A percentile compares a stretch with the other conserved stretches of the same genome.
Evolutionary conservation across 2,329 filamentous ascomycete species (phyloP).

Genomic region (Lasiodiplodia sp.): DNA sequence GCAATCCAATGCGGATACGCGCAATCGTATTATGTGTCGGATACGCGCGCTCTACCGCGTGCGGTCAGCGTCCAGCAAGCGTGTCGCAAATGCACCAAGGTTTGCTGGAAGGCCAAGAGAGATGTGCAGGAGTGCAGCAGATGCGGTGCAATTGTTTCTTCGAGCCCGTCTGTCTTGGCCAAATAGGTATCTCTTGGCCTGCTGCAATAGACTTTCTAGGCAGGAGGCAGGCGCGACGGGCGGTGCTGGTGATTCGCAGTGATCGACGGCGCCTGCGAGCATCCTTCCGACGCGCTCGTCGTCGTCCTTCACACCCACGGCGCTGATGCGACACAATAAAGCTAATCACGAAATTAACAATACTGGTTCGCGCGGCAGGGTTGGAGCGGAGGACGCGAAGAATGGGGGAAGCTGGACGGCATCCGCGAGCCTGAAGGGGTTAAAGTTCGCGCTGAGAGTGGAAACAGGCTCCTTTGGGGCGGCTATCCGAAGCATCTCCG

Average conservation of each 20-base stretch:
- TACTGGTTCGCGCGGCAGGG: background rate
- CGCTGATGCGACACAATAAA: background rate
- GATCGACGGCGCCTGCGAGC: background rate
- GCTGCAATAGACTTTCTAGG: slow-evolving; percentile 14
- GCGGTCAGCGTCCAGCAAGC: background rate
- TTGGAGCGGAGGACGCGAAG: background rate
- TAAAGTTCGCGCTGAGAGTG: slow-evolving; percentile 8
- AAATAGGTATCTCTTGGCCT: slow-evolving; percentile 15
- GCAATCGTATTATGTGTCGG: slow-evolving; percentile 11
- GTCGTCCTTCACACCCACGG: background rate
- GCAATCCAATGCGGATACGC: slow-evolving; percentile 8
- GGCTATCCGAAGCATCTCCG: slow-evolving; percentile 25
- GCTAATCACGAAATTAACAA: background rate
- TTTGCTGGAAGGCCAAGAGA: background rate
- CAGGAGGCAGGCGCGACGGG: slow-evolving; percentile 15
- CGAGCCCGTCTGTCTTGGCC: slow-evolving; percentile 7
- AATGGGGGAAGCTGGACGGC: background rate
- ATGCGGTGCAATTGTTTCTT: slow-evolving; percentile 10
- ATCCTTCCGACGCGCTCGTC: background rate
- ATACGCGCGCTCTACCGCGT: background rate
- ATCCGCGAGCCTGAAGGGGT: background rate
- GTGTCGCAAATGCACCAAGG: background rate
- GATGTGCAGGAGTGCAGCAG: background rate
- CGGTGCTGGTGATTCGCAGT: background rate
- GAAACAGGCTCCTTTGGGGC: background rate